Base-by-base conservation (phyloP, 2,329 filamentous ascomycete species). In the Fusarium irregulare region DNA sequence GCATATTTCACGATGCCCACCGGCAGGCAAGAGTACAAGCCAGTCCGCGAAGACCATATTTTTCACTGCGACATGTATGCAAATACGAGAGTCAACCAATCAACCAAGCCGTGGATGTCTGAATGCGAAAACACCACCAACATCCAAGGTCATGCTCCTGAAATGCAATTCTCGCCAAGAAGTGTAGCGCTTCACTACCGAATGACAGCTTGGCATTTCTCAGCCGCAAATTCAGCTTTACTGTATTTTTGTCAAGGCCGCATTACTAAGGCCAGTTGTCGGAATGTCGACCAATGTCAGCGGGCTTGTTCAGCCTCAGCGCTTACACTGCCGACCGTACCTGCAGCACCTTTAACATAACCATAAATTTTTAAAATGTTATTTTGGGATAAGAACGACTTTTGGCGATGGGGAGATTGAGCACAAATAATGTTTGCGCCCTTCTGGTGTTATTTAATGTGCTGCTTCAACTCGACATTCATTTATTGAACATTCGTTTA, bases 11-110 rank as follows among this genome's bases (percentile, higher is more conserved):
- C 0, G 8, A 18, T 14, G 41, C 13, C 13, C n/a, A 14, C 9
- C 41, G 6, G 41, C 9, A 18, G 16, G 2, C 2, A 10, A 18
- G 32, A 10, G 32, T 34, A 6, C 8, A 18, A 3, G 4, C 2
- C 16, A 18, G 6, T 34, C 32, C 30, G 0, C 0, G 1, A 32
- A 16, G 3, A 16, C 0, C 30, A 14, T 5, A 0, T 0, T 16
- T 4, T 25, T 3, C 4, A 21, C 47, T n/a, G 21, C 32, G 27
- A 1, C 2, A 14, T 25, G 23, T 18, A 51, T 9, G 12, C 2
- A 8, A 20, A 16, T 37, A 9, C 12, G 7, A 3, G 20, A 5
- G 4, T 14, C 4, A 5, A 16, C 20, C 41, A 44, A 44, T 10
- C 3, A 21, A 9, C 14, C 3, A 23, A 18, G 9, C 1, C 1